Percentiles rank a stretch among this genome's conserved stretches.
Evolutionary conservation across 495 filamentous ascomycete species (phyloP).

Genomic region (Geoglossum glabrum): DNA sequence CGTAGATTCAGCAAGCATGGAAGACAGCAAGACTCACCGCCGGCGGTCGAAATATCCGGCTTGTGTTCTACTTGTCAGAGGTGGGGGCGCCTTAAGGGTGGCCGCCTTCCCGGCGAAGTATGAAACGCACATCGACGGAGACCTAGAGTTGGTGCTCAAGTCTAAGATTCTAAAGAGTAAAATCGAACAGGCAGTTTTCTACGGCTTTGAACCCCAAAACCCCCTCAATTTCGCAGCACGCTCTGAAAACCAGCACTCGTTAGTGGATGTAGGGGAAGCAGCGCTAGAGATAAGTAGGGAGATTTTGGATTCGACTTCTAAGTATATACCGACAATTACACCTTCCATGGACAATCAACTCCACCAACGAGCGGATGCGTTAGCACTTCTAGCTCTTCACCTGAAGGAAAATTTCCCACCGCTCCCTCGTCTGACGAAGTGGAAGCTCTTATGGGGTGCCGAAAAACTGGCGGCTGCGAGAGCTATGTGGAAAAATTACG

Average conservation of each 20-base stretch:
- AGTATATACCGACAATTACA: constrained; percentile 46
- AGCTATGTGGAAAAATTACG: constrained; percentile 59
- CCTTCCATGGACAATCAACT: constrained; percentile 69
- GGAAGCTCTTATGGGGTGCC: constrained; percentile 71
- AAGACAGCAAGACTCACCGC: constrained; percentile 26
- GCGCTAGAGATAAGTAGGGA: constrained; percentile 62
- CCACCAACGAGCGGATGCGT: constrained; percentile 40
- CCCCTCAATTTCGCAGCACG: constrained; percentile 56
- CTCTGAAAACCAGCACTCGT: constrained; percentile 38
- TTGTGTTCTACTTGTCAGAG: constrained; percentile 52
- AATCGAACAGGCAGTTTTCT: constrained; percentile 88
- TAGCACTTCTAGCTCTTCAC: constrained; percentile 50
- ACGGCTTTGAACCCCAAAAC: constrained; percentile 57
- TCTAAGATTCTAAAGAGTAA: constrained; percentile 29
- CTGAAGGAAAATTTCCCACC: constrained; percentile 33
- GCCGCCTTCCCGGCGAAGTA: constrained; percentile 32
- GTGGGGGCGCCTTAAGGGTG: constrained; percentile 62
- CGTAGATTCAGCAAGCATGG: constrained; percentile 8
- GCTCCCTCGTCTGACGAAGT: constrained; percentile 43
- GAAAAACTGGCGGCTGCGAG: constrained; percentile 78
- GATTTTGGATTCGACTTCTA: constrained; percentile 53
- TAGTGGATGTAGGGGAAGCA: constrained; percentile 53
- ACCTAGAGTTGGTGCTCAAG: constrained; percentile 44
- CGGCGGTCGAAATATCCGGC: constrained; percentile 38
- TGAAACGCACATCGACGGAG: constrained; percentile 15